phyloP scores from a whole-genome alignment of 208 protist species.

The Balamuthia mandrillaris region DNA sequence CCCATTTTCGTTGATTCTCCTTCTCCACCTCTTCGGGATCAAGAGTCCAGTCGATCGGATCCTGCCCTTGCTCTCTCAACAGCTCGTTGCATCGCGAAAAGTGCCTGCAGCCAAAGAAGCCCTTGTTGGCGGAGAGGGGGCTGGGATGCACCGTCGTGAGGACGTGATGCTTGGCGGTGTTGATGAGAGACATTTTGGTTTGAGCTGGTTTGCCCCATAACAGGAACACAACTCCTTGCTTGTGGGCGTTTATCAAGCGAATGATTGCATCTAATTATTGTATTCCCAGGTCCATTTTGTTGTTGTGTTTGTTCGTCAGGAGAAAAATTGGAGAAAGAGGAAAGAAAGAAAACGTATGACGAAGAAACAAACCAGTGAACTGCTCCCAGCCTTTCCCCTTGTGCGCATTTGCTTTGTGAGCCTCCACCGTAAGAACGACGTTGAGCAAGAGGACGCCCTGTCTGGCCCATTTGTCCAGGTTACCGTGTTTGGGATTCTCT shows the following conservation, averaged over 20 bases:
- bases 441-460: conserved; percentile 39
- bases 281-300: neutral
- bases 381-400: neutral
- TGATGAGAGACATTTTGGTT: conserved; percentile 43
- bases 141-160: neutral
- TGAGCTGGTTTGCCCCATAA: conserved; percentile 11
- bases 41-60: neutral
- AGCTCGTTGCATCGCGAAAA: conserved; percentile 10
- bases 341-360: neutral
- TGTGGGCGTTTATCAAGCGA: neutral
- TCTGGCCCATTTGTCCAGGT: neutral
- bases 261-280: conserved; percentile 18
- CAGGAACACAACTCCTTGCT: conserved; percentile 16
- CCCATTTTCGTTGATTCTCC: neutral
- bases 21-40: neutral
- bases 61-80: neutral
- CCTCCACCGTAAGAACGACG: conserved; percentile 17
- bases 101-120: conserved; percentile 3
- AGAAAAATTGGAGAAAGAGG: neutral
- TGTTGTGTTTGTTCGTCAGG: neutral
- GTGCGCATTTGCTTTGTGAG: conserved; percentile 54
- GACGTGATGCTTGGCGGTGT: neutral
- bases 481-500: neutral
- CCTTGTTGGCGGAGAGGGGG: neutral
- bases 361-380: neutral